Evolutionary conservation across 1,284 basidiomycete genomes (phyloP), one percentile per base, ranked within the genome.

Genomic region (Irpex sp.): DNA sequence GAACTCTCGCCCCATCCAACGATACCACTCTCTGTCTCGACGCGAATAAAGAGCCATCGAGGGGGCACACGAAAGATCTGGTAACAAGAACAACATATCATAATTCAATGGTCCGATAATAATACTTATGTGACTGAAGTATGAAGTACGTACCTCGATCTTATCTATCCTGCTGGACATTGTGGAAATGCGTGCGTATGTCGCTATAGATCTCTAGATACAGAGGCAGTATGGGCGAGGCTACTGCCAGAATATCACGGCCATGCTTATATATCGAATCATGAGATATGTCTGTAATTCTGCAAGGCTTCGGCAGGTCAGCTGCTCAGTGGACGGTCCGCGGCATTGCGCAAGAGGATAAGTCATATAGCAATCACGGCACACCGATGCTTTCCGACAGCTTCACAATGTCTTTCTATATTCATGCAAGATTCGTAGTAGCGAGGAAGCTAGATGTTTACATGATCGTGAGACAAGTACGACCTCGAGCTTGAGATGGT

Each of bases 11-110:
- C 86, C 85, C 91, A 93, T 34, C 91, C 91, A 31, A 92, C 81
- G 38, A 87, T 76, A 1, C 87, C 88, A 57, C 86, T 83, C 6
- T 81, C 80, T 0, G 88, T 92, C 70, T 88, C 86, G 17, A 92
- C 82, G 4, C 89, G 83, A 26, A 92, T 86, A 69, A 93, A 91
- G 11, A 93, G 78, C 91, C 91, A 92, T 64, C 89, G 81, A 0
- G 90, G 89, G 31, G 87, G 86, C 15, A 92, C 78, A 64, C 89
- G 85, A 74, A 93, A 93, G 58, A 79, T 75, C 83, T 86, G 19
- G 8, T 54, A 26, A 57, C 37, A 26, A 59, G 49, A 58, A 31
- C 6, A 5, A 37, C 5, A 49, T n/a, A 11, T 47, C 44, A 13
- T 47, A n/a, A 11, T 5, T 13, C 38, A 36, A 40, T 15, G 56